These are phyloP conservation scores for Umbellularia californica DNA, from an alignment of 164 flowering plant species.

Conservation along the genomic window DNA sequence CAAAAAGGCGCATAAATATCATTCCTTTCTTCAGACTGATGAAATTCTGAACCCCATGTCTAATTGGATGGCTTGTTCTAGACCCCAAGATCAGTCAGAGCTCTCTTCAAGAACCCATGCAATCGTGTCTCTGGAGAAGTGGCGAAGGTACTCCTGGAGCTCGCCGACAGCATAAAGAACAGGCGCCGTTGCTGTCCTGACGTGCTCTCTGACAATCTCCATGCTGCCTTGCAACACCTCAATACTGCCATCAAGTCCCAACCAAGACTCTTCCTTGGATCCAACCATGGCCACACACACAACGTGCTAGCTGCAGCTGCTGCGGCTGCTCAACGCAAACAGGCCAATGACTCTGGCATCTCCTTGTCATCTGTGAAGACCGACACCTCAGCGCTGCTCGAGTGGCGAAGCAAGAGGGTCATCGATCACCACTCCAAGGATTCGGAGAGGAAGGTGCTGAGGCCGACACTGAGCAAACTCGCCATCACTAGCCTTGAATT, in stretches of 20 bases:
- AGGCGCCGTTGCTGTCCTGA: slow-evolving; percentile 61
- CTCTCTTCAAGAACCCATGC: slow-evolving; percentile 72
- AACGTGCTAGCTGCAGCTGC: slow-evolving; percentile 39
- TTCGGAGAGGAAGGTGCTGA: slow-evolving; percentile 28
- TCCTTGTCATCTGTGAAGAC: slow-evolving; percentile 55
- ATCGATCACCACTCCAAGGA: slow-evolving; percentile 22
- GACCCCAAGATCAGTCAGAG: slow-evolving; percentile 68
- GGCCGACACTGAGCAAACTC: slow-evolving; percentile 72
- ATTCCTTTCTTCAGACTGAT: neutral
- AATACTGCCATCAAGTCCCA: slow-evolving; percentile 75
- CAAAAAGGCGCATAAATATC: neutral
- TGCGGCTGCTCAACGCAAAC: slow-evolving; percentile 31
- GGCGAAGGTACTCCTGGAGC: slow-evolving; percentile 58
- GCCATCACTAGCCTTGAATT: slow-evolving; percentile 80
- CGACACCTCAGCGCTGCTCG: slow-evolving; percentile 42
- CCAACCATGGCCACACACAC: slow-evolving; percentile 32
- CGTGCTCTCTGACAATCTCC: slow-evolving; percentile 69
- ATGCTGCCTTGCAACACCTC: slow-evolving; percentile 73
- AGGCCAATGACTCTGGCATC: slow-evolving; percentile 12
- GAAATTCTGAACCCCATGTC: too few species aligned
- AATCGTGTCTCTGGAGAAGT: slow-evolving; percentile 63
- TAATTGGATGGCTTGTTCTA: slow-evolving; percentile 10
- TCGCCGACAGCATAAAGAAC: slow-evolving; percentile 57
- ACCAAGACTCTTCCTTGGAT: slow-evolving; percentile 75
- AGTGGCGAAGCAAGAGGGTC: slow-evolving; percentile 48